A percentile compares a stretch with the other conserved stretches of the same genome.
These are phyloP conservation scores for Coleophoma crateriformis DNA, from an alignment of 2,329 filamentous ascomycete species.

Conservation along the genomic window DNA sequence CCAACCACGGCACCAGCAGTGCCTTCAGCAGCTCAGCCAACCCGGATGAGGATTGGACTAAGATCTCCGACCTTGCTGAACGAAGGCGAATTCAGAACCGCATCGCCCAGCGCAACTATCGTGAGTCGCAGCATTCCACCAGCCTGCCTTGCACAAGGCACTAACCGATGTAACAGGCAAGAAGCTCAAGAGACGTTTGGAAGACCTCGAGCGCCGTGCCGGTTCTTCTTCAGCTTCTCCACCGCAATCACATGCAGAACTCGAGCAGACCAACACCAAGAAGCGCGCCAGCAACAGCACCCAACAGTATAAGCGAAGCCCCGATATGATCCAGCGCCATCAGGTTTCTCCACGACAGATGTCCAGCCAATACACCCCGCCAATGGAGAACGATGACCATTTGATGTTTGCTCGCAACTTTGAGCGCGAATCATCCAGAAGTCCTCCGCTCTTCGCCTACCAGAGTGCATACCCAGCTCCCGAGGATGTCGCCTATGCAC, in stretches of 20 bases:
- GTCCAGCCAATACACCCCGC: conserved; percentile 55
- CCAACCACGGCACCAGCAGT: conserved; percentile 76
- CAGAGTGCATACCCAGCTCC: conserved; percentile 56
- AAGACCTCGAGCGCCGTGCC: conserved; percentile 77
- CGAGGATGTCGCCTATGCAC: conserved; percentile 56
- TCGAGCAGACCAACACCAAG: conserved; percentile 29
- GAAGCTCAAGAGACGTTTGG: conserved; percentile 85
- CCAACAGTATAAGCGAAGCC: conserved; percentile 22
- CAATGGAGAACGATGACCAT: conserved; percentile 57
- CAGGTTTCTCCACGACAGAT: conserved; percentile 33
- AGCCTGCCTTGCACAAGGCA: neutral
- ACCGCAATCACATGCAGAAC: conserved; percentile 45
- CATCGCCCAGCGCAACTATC: conserved; percentile 96
- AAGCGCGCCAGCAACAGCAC: conserved; percentile 17
- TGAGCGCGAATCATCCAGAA: conserved; percentile 64
- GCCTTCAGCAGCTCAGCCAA: conserved; percentile 93
- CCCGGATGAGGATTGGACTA: conserved; percentile 97
- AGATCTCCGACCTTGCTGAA: conserved; percentile 95
- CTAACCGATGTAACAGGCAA: conserved; percentile 53
- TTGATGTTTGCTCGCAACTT: conserved; percentile 62
- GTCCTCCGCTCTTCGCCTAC: conserved; percentile 63
- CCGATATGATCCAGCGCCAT: conserved; percentile 25
- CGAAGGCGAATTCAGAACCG: conserved; percentile 92
- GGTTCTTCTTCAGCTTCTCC: conserved; percentile 54
- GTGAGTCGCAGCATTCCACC: conserved; percentile 52